Percentiles rank a stretch among this genome's conserved stretches.
Evolutionary conservation across 371 early-diverging fungal genomes (phyloP).

Genomic region (Funneliformis caledonium): DNA sequence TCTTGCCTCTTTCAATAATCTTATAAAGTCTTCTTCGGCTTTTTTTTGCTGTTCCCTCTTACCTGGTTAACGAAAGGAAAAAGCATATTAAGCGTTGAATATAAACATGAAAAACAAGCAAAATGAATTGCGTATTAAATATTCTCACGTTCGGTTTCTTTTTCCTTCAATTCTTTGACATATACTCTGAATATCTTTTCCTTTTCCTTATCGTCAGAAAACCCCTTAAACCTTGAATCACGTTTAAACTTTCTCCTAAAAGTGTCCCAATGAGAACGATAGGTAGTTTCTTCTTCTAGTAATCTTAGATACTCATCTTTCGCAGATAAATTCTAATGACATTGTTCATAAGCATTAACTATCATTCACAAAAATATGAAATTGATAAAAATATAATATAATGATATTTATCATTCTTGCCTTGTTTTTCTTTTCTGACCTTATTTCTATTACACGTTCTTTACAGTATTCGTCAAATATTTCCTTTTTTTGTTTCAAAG

Average conservation of each 20-base stretch:
- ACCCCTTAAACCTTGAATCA: slow-evolving; percentile 36
- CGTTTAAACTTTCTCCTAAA: slow-evolving; percentile 34
- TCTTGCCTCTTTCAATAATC: slow-evolving; percentile 28
- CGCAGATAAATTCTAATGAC: slow-evolving; percentile 21
- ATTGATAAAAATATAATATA: background rate
- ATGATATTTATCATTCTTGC: slow-evolving; percentile 3
- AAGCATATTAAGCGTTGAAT: background rate
- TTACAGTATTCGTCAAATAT: slow-evolving; percentile 40
- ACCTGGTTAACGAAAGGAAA: background rate
- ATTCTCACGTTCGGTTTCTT: slow-evolving; percentile 32
- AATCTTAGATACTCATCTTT: slow-evolving; percentile 30
- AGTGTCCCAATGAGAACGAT: slow-evolving; percentile 36
- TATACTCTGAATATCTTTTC: slow-evolving; percentile 33
- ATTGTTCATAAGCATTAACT: background rate
- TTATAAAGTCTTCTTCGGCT: slow-evolving; percentile 33
- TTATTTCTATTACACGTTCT: slow-evolving; percentile 35
- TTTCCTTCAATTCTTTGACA: slow-evolving; percentile 28
- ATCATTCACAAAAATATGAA: background rate
- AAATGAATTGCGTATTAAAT: background rate
- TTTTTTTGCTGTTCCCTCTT: slow-evolving; percentile 33
- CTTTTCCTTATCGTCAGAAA: slow-evolving; percentile 37
- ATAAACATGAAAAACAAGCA: background rate
- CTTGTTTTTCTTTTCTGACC: slow-evolving; percentile 35
- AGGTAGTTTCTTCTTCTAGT: slow-evolving; percentile 32
- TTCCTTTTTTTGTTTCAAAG: slow-evolving; percentile 39